Evolutionary conservation across 306 rosid species (phyloP).

Genomic region (Glycine latifolia): DNA sequence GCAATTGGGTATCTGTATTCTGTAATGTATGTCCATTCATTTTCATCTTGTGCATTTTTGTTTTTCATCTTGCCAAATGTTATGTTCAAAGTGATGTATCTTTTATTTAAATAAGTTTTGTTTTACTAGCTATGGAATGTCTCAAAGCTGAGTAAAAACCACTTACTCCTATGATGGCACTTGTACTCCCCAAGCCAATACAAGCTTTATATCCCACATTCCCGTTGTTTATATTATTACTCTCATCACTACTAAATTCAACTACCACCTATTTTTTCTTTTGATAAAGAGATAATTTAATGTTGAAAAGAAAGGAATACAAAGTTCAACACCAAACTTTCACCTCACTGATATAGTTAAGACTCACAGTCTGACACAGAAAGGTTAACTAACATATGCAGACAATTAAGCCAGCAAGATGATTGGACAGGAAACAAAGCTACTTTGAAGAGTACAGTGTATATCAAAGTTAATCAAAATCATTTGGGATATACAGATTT

Average conservation of each 20-base stretch:
- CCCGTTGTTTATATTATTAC: not conserved
- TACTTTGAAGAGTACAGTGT: not conserved
- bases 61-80: slow-evolving; percentile 4
- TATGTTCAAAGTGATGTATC: slow-evolving; percentile 6
- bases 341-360: not conserved
- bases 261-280: not conserved
- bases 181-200: not conserved
- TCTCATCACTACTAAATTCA: slow-evolving; percentile 1
- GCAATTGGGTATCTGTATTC: not conserved
- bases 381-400: not conserved
- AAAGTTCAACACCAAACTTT: not conserved
- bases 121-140: not conserved
- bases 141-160: not conserved
- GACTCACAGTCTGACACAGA: not conserved
- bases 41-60: slow-evolving; percentile 19
- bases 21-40: slow-evolving; percentile 3
- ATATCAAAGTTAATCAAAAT: not conserved
- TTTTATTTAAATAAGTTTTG: slow-evolving; percentile 11
- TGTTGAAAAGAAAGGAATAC: not conserved
- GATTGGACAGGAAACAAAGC: not conserved
- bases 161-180: not conserved
- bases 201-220: not conserved
- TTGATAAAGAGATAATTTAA: not conserved
- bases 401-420: not conserved
- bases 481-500: not conserved